Percentiles rank a stretch among this genome's conserved stretches.
Evolutionary conservation across 2,329 filamentous ascomycete genomes (phyloP).

Genomic region (Talaromyces sp.): DNA sequence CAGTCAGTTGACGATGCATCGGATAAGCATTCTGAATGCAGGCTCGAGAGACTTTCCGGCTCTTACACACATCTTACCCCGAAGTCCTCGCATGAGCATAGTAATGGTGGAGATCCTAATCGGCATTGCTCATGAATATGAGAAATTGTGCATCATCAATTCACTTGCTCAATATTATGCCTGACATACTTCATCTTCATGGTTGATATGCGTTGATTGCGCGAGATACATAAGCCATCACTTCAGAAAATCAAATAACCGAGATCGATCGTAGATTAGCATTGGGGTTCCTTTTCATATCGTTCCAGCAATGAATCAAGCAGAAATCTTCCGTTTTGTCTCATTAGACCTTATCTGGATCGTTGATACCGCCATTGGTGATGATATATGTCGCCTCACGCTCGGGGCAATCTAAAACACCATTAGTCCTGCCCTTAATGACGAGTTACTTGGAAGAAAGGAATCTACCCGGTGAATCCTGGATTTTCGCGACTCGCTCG

Average conservation of each 20-base stretch:
- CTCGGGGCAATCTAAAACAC: slow-evolving; percentile 59
- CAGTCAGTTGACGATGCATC: not conserved
- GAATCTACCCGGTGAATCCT: slow-evolving; percentile 59
- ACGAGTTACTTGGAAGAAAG: not conserved
- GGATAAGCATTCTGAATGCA: not conserved
- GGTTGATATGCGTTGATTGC: not conserved
- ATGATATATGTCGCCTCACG: slow-evolving; percentile 68
- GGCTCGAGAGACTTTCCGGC: not conserved
- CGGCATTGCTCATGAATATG: not conserved
- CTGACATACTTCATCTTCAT: not conserved
- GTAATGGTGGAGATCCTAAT: not conserved
- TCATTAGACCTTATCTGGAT: slow-evolving; percentile 57
- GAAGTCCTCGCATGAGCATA: not conserved
- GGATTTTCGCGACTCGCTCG: slow-evolving; percentile 66
- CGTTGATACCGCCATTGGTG: slow-evolving; percentile 64
- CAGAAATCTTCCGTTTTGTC: no score
- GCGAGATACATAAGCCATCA: not conserved
- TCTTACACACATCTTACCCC: not conserved
- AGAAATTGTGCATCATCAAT: not conserved
- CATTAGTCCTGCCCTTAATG: slow-evolving; percentile 9
- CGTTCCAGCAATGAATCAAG: not conserved
- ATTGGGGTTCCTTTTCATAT: not conserved
- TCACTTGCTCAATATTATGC: not conserved
- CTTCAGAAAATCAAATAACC: not conserved
- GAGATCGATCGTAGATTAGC: not conserved